These are phyloP conservation scores for Neurospora cerealis DNA, from an alignment of 495 filamentous ascomycete species.

Conservation along the genomic window DNA sequence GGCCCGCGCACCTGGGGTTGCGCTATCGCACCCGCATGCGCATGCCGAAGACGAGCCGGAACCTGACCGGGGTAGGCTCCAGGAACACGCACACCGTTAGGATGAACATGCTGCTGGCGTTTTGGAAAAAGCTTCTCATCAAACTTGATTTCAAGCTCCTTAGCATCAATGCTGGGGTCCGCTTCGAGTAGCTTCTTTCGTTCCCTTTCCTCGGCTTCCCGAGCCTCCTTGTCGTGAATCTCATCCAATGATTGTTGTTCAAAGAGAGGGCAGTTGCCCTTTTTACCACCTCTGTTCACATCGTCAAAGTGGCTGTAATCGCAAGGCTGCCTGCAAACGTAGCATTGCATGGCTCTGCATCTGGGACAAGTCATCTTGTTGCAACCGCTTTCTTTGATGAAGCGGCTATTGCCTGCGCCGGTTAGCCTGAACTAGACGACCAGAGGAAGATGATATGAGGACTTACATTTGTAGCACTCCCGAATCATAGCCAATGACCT, in stretches of 20 bases:
- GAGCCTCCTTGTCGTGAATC: slow-evolving; percentile 57
- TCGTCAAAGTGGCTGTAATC: slow-evolving; percentile 47
- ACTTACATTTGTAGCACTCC: slow-evolving; percentile 56
- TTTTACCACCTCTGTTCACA: slow-evolving; percentile 27
- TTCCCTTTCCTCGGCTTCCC: slow-evolving; percentile 50
- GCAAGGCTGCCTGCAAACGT: slow-evolving; percentile 57
- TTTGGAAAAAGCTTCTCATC: slow-evolving; percentile 40
- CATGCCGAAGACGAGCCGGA: neutral
- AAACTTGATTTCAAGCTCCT: slow-evolving; percentile 48
- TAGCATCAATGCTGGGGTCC: slow-evolving; percentile 49
- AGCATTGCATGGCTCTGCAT: slow-evolving; percentile 57
- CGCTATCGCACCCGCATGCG: neutral
- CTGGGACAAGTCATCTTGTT: slow-evolving; percentile 67
- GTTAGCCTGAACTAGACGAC: slow-evolving; percentile 14
- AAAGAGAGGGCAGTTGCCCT: slow-evolving; percentile 53
- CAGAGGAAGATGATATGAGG: neutral
- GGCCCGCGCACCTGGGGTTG: neutral
- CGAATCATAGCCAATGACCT: slow-evolving; percentile 72
- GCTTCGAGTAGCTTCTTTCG: slow-evolving; percentile 46
- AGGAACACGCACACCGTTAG: neutral
- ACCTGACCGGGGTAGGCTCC: neutral
- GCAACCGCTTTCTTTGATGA: slow-evolving; percentile 70
- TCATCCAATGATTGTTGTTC: slow-evolving; percentile 43
- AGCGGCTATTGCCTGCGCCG: slow-evolving; percentile 42
- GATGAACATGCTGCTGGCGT: slow-evolving; percentile 22